phyloP scores from a whole-genome alignment of 148 eudicot species.

The Mesembryanthemum crystallinum region DNA sequence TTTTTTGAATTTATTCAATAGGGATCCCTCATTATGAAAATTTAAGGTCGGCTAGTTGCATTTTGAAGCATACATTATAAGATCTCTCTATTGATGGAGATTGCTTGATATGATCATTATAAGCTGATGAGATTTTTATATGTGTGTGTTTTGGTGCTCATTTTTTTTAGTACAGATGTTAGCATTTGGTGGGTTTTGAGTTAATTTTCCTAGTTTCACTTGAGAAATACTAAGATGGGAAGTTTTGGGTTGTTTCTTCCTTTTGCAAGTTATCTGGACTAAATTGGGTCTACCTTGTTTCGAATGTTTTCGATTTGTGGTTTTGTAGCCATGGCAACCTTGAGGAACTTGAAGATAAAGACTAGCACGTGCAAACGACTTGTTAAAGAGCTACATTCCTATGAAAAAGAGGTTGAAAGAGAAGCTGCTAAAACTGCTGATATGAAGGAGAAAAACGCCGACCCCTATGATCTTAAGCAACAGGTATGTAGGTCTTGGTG shows the following conservation, averaged over 20 bases:
- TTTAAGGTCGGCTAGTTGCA: too few relatives aligned
- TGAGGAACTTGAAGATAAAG: conserved; percentile 93
- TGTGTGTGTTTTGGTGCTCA: too few relatives aligned
- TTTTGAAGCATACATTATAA: too few relatives aligned
- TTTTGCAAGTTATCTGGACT: not conserved
- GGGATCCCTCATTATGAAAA: too few relatives aligned
- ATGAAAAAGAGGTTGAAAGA: conserved; percentile 90
- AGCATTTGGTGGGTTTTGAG: too few relatives aligned
- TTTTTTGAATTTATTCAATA: too few relatives aligned
- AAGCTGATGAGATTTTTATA: too few relatives aligned
- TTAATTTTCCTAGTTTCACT: too few relatives aligned
- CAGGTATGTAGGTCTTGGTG: conserved; percentile 46
- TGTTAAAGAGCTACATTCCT: conserved; percentile 76
- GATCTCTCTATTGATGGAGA: too few relatives aligned
- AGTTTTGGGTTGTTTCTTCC: not conserved
- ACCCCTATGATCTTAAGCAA: conserved; percentile 94
- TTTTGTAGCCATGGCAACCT: conserved; percentile 51
- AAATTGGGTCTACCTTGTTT: not conserved
- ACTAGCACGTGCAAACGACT: conserved; percentile 86
- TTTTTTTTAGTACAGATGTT: too few relatives aligned
- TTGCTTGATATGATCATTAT: too few relatives aligned
- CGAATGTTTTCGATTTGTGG: conserved; percentile 8
- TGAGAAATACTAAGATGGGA: too few relatives aligned
- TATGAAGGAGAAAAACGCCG: conserved; percentile 91
- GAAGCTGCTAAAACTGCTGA: conserved; percentile 91